These are phyloP conservation scores for Candida peoriensis DNA, from an alignment of 805 yeast species.

Conservation along the genomic window DNA sequence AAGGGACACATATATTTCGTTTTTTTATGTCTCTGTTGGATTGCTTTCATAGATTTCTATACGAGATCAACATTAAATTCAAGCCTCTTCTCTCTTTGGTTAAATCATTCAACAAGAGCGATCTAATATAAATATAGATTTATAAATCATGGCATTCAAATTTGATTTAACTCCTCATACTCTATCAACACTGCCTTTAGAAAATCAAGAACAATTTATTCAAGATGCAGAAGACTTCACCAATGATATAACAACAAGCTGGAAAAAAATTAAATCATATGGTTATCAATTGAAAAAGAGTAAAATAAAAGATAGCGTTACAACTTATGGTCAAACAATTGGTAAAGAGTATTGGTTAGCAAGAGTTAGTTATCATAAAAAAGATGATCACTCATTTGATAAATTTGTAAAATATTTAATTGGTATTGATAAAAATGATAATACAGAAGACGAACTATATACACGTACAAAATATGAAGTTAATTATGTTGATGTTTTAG, in stretches of 20 bases:
- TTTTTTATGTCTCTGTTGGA: too few species aligned
- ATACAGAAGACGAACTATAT: conserved; percentile 21
- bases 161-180: conserved; percentile 15
- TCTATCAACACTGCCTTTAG: conserved; percentile 14
- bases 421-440: conserved; percentile 22
- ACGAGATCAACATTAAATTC: too few species aligned
- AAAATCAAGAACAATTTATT: conserved; percentile 12
- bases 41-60: too few species aligned
- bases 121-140: too few species aligned
- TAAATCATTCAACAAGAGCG: too few species aligned
- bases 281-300: conserved; percentile 21
- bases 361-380: conserved; percentile 25
- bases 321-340: conserved; percentile 26
- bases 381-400: conserved; percentile 19
- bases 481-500: conserved; percentile 31
- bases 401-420: conserved; percentile 24
- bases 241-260: conserved; percentile 16
- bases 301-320: conserved; percentile 24
- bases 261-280: conserved; percentile 31
- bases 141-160: conserved; percentile 13
- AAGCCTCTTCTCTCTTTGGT: too few species aligned
- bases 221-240: conserved; percentile 24
- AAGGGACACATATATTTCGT: too few species aligned
- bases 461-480: conserved; percentile 29
- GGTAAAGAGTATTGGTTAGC: conserved; percentile 31